Evolutionary conservation across 495 filamentous ascomycete genomes (phyloP).

Genomic region (Xylaria sp.): DNA sequence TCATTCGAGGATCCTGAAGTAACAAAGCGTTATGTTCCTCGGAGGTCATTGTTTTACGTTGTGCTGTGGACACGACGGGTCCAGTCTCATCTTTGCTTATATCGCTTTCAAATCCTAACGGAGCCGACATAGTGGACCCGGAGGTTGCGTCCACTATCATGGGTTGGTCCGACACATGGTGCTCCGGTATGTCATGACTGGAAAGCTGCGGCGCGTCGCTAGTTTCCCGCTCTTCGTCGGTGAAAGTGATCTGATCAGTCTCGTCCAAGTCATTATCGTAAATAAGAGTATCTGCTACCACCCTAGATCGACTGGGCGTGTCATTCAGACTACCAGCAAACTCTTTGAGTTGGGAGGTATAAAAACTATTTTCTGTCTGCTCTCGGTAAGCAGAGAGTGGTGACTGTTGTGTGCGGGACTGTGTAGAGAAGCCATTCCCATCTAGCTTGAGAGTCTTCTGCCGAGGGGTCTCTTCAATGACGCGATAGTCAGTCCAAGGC

Average conservation of each 20-base stretch:
- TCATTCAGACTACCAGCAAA: constrained; percentile 34
- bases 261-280: constrained; percentile 9
- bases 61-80: constrained; percentile 32
- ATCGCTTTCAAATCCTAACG: constrained; percentile 27
- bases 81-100: constrained; percentile 32
- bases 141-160: background rate
- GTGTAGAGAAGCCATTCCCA: constrained; percentile 70
- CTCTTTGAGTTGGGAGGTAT: constrained; percentile 70
- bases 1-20: constrained; percentile 79
- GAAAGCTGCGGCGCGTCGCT: background rate
- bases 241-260: background rate
- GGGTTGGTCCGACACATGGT: background rate
- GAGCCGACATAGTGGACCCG: background rate
- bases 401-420: constrained; percentile 59
- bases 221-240: background rate
- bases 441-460: constrained; percentile 75
- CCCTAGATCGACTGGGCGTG: constrained; percentile 25
- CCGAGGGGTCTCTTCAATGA: constrained; percentile 81
- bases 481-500: constrained; percentile 82
- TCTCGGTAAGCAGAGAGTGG: constrained; percentile 67
- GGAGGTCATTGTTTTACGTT: constrained; percentile 66
- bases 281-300: background rate
- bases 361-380: constrained; percentile 79
- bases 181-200: background rate
- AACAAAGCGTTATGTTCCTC: constrained; percentile 90